Percentiles rank a stretch among this genome's conserved stretches.
These are phyloP conservation scores for Monilinia laxa DNA, from an alignment of 2,329 filamentous ascomycete species.

Conservation along the genomic window DNA sequence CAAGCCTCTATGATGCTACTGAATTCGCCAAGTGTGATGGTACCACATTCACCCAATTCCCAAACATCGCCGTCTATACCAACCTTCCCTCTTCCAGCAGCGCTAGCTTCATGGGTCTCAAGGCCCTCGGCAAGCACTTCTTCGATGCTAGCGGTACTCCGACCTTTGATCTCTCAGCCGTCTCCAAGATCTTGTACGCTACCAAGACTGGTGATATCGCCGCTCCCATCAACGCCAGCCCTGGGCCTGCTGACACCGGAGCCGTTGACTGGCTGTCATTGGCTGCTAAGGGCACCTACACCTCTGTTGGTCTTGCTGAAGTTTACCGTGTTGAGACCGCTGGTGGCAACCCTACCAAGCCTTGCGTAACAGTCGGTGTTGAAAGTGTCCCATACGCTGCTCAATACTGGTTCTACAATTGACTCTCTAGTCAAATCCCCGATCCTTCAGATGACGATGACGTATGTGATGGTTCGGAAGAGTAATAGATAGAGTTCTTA, in stretches of 20 bases:
- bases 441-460: slow-evolving; percentile 4
- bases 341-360: slow-evolving; percentile 31
- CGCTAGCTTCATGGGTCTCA: slow-evolving; percentile 20
- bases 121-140: slow-evolving; percentile 36
- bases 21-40: slow-evolving; percentile 28
- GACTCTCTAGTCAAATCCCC: background rate
- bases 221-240: slow-evolving; percentile 32
- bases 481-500: background rate
- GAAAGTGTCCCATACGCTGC: slow-evolving; percentile 36
- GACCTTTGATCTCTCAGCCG: slow-evolving; percentile 34
- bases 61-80: slow-evolving; percentile 30
- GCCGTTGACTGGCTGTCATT: slow-evolving; percentile 39
- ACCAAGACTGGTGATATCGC: slow-evolving; percentile 30
- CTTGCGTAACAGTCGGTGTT: slow-evolving; percentile 28
- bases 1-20: slow-evolving; percentile 40
- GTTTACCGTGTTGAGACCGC: slow-evolving; percentile 40
- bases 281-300: slow-evolving; percentile 30
- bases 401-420: slow-evolving; percentile 37
- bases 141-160: slow-evolving; percentile 36
- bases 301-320: slow-evolving; percentile 28
- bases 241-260: slow-evolving; percentile 34
- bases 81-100: slow-evolving; percentile 24
- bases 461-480: background rate
- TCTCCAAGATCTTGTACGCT: slow-evolving; percentile 31
- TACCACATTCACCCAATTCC: slow-evolving; percentile 28